Base-by-base conservation (phyloP, 1,284 basidiomycete species). In the Microbotryum saponariae region DNA sequence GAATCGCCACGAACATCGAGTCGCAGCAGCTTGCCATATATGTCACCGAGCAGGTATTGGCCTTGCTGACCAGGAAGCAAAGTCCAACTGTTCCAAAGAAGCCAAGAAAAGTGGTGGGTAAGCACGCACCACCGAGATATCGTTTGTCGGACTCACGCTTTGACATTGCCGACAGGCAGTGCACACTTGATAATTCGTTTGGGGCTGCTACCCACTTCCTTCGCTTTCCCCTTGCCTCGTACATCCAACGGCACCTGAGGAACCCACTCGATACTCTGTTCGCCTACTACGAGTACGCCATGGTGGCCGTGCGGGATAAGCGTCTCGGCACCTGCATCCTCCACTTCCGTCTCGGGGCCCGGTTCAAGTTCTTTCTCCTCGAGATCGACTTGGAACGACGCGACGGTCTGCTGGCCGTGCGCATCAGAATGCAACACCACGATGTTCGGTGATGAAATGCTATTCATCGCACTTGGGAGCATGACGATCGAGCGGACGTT, bases 1-100 rank as follows among this genome's bases (percentile, higher is more conserved):
- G 25, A 18, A 6, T 23, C 6, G 20, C 44, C 23, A 33, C 25
- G 8, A 9, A 77, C 0, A 77, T 78, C 33, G 79, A 74, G 8
- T 60, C 88, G 73, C 6, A 81, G 81, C 20, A 93, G 78, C 56
- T 82, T 82, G 20, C 91, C 91, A 70, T 81, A 87, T n/a, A 79
- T 78, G 71, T 94, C 91, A 1, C 88, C 87, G 16, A 93, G 75
- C 20, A 94, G 73, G 60, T 85, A 57, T 7, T 27, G 51, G 21
- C 48, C 18, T n/a, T 4, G 45, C 9, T n/a, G 52, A 21, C 33
- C 49, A 29, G 37, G 47, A n/a, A 62, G 44, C 18, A 18, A 20
- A 6, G 61, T 55, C 50, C 51, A 51, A 5, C 55, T 58, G 54
- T 42, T 42, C 6, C 6, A 18, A 31, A 48, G 45, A 18, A 21